Evolutionary conservation across 1,139 yeast species (phyloP).

Genomic region (Sugiyamaella grinbergsii): DNA sequence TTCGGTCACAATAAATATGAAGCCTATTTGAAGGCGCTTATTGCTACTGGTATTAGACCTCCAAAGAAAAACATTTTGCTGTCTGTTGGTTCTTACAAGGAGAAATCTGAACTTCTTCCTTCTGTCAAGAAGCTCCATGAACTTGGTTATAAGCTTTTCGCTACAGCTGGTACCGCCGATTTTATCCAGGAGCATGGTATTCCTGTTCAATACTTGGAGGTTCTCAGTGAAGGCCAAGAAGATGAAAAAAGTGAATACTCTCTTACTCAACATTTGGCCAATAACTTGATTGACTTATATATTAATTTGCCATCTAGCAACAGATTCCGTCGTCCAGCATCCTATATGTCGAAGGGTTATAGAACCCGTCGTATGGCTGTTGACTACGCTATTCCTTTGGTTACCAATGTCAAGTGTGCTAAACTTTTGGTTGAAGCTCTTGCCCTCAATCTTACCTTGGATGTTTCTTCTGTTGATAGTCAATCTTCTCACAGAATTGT

Average conservation of each 20-base stretch:
- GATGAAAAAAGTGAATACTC: slow-evolving; percentile 92
- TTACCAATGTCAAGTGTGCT: slow-evolving; percentile 97
- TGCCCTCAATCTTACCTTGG: slow-evolving; percentile 64
- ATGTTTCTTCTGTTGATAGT: slow-evolving; percentile 77
- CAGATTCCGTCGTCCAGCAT: slow-evolving; percentile 98
- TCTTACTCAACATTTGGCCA: slow-evolving; percentile 92
- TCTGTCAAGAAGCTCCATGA: slow-evolving; percentile 78
- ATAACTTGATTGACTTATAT: slow-evolving; percentile 93
- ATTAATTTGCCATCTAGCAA: slow-evolving; percentile 95
- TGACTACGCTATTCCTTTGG: slow-evolving; percentile 95
- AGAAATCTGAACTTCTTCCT: slow-evolving; percentile 90
- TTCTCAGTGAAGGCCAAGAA: slow-evolving; percentile 62
- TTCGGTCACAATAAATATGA: slow-evolving; percentile 96
- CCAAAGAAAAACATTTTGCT: slow-evolving; percentile 94
- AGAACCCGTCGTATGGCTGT: slow-evolving; percentile 99
- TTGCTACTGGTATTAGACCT: slow-evolving; percentile 91
- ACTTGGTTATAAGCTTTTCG: slow-evolving; percentile 87
- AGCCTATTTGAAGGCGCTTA: slow-evolving; percentile 91
- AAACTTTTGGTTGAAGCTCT: slow-evolving; percentile 93
- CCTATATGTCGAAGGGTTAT: slow-evolving; percentile 96
- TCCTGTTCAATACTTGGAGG: slow-evolving; percentile 94
- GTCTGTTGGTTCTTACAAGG: slow-evolving; percentile 97
- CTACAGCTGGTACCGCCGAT: slow-evolving; percentile 99
- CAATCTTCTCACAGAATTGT: slow-evolving; percentile 88
- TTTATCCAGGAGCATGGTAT: slow-evolving; percentile 92